These are phyloP conservation scores for Sporothrix curviconia DNA, from an alignment of 2,329 filamentous ascomycete genomes.

Conservation along the genomic window DNA sequence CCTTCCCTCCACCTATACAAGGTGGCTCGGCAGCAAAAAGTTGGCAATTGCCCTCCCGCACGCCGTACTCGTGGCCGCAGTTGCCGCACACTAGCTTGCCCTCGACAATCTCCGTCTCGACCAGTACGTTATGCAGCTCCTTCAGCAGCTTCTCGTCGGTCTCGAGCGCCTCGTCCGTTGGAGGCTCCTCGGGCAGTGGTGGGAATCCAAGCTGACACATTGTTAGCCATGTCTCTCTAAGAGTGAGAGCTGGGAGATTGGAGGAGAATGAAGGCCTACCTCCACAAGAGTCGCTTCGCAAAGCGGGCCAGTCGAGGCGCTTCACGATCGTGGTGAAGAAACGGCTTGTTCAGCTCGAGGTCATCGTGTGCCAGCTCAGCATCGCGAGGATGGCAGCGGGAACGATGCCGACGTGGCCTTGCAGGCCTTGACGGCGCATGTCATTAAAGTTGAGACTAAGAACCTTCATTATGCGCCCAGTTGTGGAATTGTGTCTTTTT, in stretches of 20 bases:
- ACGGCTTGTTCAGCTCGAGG: constrained; percentile 70
- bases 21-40: constrained; percentile 85
- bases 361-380: constrained; percentile 84
- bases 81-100: constrained; percentile 85
- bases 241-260: too few relatives aligned
- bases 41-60: constrained; percentile 96
- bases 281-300: constrained; percentile 70
- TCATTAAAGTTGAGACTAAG: constrained; percentile 94
- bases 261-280: constrained; percentile 38
- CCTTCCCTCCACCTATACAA: constrained; percentile 49
- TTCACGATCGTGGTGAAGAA: constrained; percentile 81
- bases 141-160: constrained; percentile 62
- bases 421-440: constrained; percentile 93
- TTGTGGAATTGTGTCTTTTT: neutral
- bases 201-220: constrained; percentile 67
- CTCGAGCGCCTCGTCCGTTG: constrained; percentile 55
- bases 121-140: constrained; percentile 72
- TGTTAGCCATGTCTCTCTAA: too few relatives aligned
- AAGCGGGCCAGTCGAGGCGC: constrained; percentile 79
- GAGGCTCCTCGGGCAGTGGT: constrained; percentile 58
- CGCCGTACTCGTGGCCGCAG: constrained; percentile 88
- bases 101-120: constrained; percentile 85
- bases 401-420: constrained; percentile 74
- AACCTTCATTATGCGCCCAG: constrained; percentile 84
- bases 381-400: constrained; percentile 85